Base-by-base conservation (phyloP, 139 green algal species). In the Tetratostichococcus sp. region DNA sequence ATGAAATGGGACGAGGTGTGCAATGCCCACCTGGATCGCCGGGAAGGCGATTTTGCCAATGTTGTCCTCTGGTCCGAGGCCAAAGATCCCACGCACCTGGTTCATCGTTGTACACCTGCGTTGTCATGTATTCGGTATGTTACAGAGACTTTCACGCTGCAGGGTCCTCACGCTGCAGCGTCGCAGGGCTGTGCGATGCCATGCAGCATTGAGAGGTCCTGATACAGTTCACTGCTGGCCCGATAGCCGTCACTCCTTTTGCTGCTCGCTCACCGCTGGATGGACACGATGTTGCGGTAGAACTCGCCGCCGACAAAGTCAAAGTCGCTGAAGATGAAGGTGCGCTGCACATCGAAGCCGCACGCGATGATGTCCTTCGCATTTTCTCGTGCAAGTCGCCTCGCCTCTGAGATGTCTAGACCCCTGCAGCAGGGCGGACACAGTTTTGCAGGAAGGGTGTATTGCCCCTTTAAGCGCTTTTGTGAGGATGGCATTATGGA, bases 251-350 rank as follows among this genome's bases (percentile, higher is more conserved):
- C 39, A 50, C 8, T 50, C 39, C 17, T 62, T 8, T 26, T 28
- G 19, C 11, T 4, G 14, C 26, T 35, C 2, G 68, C 70, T 28
- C 69, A 92, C 84, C 84, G 80, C 77, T 97, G 92, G 39, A 98
- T 97, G 50, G 84, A 75, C 2, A 93, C 84, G 35, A 97, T 93
- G 85, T 97, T 97, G 73, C 88, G 83, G 85, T 99, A 98, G 73
- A 99, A 97, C 21, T 86, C 84, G 28, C 91, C 93, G 42, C 93
- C 91, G 57, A 98, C 84, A 77, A 96, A 99, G 69, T 98, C 92
- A 82, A 96, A 98, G 84, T 99, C 95, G 1, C 77, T 89, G 86
- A 99, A 99, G 73, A 99, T 98, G 86, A 99, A 99, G 4, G 96
- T 99, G 69, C 89, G 90, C 25, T 83, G 71, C 14, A 92, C 67